These are phyloP conservation scores for Heritiera littoralis DNA, from an alignment of 345 rosid genomes.

Conservation along the genomic window DNA sequence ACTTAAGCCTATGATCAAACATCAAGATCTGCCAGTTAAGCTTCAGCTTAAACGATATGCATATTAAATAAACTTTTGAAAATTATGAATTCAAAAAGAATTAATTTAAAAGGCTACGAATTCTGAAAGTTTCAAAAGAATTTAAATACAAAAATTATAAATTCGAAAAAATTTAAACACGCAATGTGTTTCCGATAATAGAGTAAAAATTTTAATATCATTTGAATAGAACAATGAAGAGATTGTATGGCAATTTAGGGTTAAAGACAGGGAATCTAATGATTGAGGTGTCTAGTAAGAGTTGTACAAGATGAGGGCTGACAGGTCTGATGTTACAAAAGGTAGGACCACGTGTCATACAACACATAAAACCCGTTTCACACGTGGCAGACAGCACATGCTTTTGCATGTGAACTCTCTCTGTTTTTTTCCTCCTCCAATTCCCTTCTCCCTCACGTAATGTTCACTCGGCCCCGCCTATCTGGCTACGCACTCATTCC, in stretches of 20 bases:
- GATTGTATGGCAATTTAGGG: background rate
- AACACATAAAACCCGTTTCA: background rate
- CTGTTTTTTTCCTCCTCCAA: too few species aligned
- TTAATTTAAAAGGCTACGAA: too few species aligned
- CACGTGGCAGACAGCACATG: slow-evolving; percentile 1
- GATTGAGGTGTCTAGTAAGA: slow-evolving; percentile 2
- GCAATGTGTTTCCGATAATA: too few species aligned
- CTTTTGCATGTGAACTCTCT: slow-evolving; percentile 4
- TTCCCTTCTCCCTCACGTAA: background rate
- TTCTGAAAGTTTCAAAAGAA: too few species aligned
- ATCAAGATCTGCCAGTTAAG: too few species aligned
- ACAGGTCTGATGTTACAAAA: background rate
- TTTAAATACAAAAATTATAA: too few species aligned
- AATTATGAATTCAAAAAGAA: too few species aligned
- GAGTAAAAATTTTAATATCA: too few species aligned
- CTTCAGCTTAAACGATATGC: too few species aligned
- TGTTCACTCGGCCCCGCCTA: background rate
- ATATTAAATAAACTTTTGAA: too few species aligned
- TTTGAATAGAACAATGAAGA: background rate
- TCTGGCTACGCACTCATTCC: background rate
- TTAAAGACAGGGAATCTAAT: background rate
- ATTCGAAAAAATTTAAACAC: too few species aligned
- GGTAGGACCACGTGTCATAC: background rate
- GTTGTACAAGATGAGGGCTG: background rate
- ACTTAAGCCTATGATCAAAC: too few species aligned